Conservation (phyloP, 768 basidiomycete species). For the Pholiota molesta region DNA sequence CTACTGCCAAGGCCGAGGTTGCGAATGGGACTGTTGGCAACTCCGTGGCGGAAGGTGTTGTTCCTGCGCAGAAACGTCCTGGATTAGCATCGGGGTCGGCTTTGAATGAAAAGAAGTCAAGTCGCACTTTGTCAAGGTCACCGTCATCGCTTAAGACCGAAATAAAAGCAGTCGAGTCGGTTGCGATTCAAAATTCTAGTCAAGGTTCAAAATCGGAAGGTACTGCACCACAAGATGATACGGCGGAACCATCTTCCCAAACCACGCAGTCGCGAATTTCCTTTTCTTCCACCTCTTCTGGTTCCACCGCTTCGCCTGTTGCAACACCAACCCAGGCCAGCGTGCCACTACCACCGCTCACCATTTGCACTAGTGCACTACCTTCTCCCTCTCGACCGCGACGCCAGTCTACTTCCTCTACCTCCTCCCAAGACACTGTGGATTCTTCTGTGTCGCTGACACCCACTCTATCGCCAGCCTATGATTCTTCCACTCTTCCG, state of each 20-base stretch:
- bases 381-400: background rate
- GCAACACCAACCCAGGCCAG: constrained; percentile 3
- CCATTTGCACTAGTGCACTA: background rate
- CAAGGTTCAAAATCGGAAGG: background rate
- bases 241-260: background rate
- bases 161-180: background rate
- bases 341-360: background rate
- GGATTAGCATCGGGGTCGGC: constrained; percentile 4
- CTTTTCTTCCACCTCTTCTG: background rate
- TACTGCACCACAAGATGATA: background rate
- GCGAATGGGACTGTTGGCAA: background rate
- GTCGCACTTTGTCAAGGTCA: background rate
- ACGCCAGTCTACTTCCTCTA: constrained; percentile 7
- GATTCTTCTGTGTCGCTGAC: constrained; percentile 11
- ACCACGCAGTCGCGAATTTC: background rate
- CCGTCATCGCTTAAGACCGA: background rate
- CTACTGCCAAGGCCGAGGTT: background rate
- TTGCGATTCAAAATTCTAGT: background rate
- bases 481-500: constrained; percentile 5
- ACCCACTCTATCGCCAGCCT: constrained; percentile 11
- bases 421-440: constrained; percentile 5
- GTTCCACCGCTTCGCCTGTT: background rate
- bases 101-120: background rate
- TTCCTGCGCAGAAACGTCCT: background rate
- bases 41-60: background rate